Evolutionary conservation across 2,329 filamentous ascomycete genomes (phyloP).

Genomic region (Ophiocordyceps sinensis): DNA sequence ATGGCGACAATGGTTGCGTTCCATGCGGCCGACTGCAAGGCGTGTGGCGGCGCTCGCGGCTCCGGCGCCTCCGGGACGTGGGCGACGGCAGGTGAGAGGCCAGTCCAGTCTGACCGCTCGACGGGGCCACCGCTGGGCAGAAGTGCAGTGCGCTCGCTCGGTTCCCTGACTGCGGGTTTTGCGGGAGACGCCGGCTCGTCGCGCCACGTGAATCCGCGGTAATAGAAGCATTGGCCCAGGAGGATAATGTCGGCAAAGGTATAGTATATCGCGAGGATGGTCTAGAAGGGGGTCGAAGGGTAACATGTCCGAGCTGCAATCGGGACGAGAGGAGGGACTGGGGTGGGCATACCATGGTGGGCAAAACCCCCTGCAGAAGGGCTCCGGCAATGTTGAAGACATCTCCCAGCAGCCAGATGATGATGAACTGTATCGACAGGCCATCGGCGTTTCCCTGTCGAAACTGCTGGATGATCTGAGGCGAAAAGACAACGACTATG

Average conservation of each 20-base stretch:
- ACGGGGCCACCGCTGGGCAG: conserved; percentile 28
- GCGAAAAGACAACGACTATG: conserved; percentile 80
- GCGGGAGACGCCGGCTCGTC: conserved; percentile 33
- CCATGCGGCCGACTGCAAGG: conserved; percentile 48
- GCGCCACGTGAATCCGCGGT: conserved; percentile 63
- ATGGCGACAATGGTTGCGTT: conserved; percentile 65
- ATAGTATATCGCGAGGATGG: conserved; percentile 88
- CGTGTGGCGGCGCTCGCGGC: conserved; percentile 30
- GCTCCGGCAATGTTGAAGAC: conserved; percentile 95
- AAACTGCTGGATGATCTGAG: conserved; percentile 94
- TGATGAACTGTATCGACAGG: conserved; percentile 79
- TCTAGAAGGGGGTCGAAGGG: conserved; percentile 25
- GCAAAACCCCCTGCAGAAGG: conserved; percentile 76
- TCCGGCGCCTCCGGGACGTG: conserved; percentile 40
- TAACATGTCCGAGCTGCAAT: background rate
- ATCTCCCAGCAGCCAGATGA: conserved; percentile 87
- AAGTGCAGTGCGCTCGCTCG: conserved; percentile 39
- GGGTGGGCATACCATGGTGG: conserved; percentile 57
- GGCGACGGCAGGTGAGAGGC: conserved; percentile 70
- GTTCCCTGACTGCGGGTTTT: conserved; percentile 22
- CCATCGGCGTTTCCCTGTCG: conserved; percentile 72
- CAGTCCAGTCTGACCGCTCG: conserved; percentile 41
- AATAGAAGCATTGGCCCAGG: conserved; percentile 85
- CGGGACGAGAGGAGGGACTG: background rate
- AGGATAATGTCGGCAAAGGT: conserved; percentile 84